Percentiles rank a stretch among this genome's conserved stretches.
phyloP scores from a whole-genome alignment of 345 rosid genomes.

The Carallia pectinifolia region DNA sequence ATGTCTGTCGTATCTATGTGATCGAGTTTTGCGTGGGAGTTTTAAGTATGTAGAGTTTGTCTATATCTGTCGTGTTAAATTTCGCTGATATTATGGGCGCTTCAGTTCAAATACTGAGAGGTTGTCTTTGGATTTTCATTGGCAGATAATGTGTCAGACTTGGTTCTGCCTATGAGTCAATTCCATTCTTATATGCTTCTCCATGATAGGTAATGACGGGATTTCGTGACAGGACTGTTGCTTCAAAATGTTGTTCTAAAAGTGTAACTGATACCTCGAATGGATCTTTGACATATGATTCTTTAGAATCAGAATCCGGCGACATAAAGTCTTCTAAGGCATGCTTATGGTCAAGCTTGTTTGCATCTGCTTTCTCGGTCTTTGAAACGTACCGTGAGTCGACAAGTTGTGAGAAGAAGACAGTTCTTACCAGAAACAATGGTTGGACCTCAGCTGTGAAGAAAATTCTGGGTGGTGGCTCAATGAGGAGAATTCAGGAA shows the following conservation, averaged over 20 bases:
- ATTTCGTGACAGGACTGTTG: constrained; percentile 49
- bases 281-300: constrained; percentile 44
- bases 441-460: constrained; percentile 73
- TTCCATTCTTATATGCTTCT: constrained; percentile 5
- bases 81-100: no score
- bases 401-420: constrained; percentile 42
- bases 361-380: constrained; percentile 63
- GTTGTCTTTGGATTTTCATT: constrained; percentile 2
- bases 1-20: no score
- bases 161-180: constrained; percentile 14
- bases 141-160: constrained; percentile 6
- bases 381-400: constrained; percentile 53
- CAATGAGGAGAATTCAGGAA: constrained; percentile 90
- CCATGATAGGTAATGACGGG: constrained; percentile 49
- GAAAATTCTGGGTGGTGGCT: constrained; percentile 61
- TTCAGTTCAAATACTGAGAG: constrained; percentile 1
- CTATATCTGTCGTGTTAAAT: no score
- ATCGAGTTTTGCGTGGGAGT: no score
- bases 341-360: constrained; percentile 57
- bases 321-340: constrained; percentile 42
- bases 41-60: no score
- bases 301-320: constrained; percentile 47
- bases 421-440: constrained; percentile 39
- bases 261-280: constrained; percentile 32
- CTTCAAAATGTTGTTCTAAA: constrained; percentile 46